Conservation (phyloP, 345 rosid species). For the Sisymbrium altissimum region DNA sequence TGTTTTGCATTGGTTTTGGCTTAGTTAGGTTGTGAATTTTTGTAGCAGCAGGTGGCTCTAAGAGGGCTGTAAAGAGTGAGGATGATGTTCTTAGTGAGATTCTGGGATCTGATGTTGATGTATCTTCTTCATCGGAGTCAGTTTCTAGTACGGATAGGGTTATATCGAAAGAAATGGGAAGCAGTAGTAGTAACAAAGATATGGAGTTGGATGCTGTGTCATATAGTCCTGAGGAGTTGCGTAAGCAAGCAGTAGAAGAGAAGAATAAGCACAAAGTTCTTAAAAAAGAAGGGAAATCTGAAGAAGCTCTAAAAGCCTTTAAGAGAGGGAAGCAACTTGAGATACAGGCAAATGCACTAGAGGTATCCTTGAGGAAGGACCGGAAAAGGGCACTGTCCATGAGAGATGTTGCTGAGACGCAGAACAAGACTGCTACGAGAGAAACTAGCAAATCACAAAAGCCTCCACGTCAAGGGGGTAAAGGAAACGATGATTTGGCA, state of each 20-base stretch:
- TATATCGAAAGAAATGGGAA: conserved; percentile 37
- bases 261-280: conserved; percentile 65
- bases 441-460: conserved; percentile 48
- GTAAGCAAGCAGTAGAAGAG: conserved; percentile 69
- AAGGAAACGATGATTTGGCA: conserved; percentile 54
- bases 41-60: conserved; percentile 51
- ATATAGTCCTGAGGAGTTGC: conserved; percentile 61
- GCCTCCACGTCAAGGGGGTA: conserved; percentile 36
- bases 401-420: conserved; percentile 33
- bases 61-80: conserved; percentile 41
- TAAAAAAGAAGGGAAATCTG: conserved; percentile 77
- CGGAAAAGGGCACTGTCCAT: conserved; percentile 45
- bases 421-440: conserved; percentile 39
- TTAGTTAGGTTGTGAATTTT: not conserved
- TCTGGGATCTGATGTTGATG: conserved; percentile 59
- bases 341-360: conserved; percentile 81
- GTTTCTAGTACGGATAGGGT: conserved; percentile 26
- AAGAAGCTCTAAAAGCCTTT: conserved; percentile 81
- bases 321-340: conserved; percentile 96
- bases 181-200: conserved; percentile 37
- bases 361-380: conserved; percentile 52
- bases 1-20: not conserved
- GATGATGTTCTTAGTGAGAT: conserved; percentile 69
- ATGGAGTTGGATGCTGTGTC: conserved; percentile 31
- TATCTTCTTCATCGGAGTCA: conserved; percentile 46